Evolutionary conservation across 78 protist genomes (phyloP).

Genomic region (slime mould (Dictyostelium discoideum)): DNA sequence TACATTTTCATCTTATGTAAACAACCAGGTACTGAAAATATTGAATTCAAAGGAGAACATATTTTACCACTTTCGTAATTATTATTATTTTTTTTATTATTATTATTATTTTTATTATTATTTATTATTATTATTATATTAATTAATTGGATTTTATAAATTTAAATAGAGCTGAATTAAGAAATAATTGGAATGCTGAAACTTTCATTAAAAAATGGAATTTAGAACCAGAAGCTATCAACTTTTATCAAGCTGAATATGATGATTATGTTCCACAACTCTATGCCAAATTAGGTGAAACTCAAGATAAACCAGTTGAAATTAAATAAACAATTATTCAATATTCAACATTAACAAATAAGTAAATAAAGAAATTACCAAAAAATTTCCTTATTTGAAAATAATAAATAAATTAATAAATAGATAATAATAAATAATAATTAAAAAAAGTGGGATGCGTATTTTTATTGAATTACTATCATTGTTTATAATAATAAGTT

Average conservation of each 20-base stretch:
- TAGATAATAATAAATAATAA: too few species aligned
- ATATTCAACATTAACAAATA: background rate
- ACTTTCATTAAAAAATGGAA: slow-evolving; percentile 39
- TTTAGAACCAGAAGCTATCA: slow-evolving; percentile 12
- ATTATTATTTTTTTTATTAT: background rate
- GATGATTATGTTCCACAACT: slow-evolving; percentile 58
- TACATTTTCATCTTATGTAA: slow-evolving; percentile 34
- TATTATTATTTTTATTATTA: background rate
- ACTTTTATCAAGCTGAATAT: slow-evolving; percentile 35
- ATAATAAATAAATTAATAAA: too few species aligned
- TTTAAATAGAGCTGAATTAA: slow-evolving; percentile 14
- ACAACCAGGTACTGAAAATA: slow-evolving; percentile 19
- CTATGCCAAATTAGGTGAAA: background rate
- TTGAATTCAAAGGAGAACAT: slow-evolving; percentile 49
- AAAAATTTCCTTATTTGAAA: too few species aligned
- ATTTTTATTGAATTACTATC: background rate
- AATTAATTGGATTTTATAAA: background rate
- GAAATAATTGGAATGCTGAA: slow-evolving; percentile 30
- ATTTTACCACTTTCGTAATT: slow-evolving; percentile 4
- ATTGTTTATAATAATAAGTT: background rate
- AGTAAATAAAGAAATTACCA: background rate
- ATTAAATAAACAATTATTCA: slow-evolving; percentile 11
- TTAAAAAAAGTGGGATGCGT: background rate
- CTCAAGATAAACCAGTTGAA: slow-evolving; percentile 7
- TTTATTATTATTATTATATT: background rate